phyloP scores from a whole-genome alignment of 1,139 yeast genomes.

The Blastobotrys malaysiensis region DNA sequence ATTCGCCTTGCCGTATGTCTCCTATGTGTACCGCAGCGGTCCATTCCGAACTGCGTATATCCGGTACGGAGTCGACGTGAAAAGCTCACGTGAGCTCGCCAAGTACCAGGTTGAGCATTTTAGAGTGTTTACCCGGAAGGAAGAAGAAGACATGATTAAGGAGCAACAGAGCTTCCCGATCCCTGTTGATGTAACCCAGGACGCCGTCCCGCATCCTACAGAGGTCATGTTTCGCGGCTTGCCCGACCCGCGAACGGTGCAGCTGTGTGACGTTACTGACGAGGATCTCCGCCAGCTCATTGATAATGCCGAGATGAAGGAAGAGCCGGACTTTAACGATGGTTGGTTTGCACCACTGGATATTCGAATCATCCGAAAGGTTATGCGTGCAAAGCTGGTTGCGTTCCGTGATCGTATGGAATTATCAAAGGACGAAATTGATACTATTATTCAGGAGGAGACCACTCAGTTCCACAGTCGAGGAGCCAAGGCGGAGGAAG shows the following conservation, averaged over 20 bases:
- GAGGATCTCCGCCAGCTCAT: conserved; percentile 47
- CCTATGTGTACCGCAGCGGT: conserved; percentile 78
- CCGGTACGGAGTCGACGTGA: conserved; percentile 74
- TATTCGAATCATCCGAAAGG: conserved; percentile 57
- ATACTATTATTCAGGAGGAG: conserved; percentile 8
- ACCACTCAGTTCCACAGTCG: conserved; percentile 12
- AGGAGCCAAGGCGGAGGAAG: not conserved
- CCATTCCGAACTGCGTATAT: conserved; percentile 95
- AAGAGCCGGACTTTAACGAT: conserved; percentile 35
- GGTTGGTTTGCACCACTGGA: conserved; percentile 76
- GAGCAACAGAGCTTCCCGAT: conserved; percentile 1
- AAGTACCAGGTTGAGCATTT: conserved; percentile 82
- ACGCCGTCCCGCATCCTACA: conserved; percentile 5
- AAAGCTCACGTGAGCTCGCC: conserved; percentile 48
- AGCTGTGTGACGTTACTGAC: conserved; percentile 76
- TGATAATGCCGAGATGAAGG: conserved; percentile 34
- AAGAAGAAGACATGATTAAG: conserved; percentile 29
- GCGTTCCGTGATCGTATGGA: conserved; percentile 23
- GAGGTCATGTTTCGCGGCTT: conserved; percentile 30
- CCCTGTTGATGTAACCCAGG: conserved; percentile 12
- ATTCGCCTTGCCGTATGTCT: conserved; percentile 75
- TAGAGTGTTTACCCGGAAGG: conserved; percentile 43
- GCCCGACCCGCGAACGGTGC: conserved; percentile 69
- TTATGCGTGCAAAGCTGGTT: conserved; percentile 60
- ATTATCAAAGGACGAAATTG: conserved; percentile 13